Conservation (phyloP, 2,329 filamentous ascomycete genomes). For the Cercospora canescens region DNA sequence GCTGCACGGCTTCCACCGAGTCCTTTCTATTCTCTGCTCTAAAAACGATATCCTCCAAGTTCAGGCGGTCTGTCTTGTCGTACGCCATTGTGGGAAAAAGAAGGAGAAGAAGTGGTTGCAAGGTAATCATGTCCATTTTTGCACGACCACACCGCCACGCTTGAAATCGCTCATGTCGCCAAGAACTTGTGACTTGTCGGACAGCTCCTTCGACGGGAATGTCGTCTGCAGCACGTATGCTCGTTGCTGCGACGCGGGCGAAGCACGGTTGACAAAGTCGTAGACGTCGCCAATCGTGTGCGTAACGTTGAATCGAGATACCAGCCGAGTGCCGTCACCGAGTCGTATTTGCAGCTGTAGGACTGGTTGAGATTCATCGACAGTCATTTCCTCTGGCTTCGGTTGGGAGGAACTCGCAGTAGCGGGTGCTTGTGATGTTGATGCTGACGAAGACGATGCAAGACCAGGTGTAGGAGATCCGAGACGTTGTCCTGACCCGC, state of each 20-base stretch:
- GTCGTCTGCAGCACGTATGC: slow-evolving; percentile 76
- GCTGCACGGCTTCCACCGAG: not conserved
- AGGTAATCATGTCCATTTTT: slow-evolving; percentile 48
- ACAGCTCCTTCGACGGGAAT: slow-evolving; percentile 79
- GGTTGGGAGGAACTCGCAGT: slow-evolving; percentile 37
- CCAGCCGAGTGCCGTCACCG: slow-evolving; percentile 72
- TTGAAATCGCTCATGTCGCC: slow-evolving; percentile 53
- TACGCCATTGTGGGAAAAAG: not conserved
- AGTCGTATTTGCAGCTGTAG: slow-evolving; percentile 75
- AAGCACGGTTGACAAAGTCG: slow-evolving; percentile 68
- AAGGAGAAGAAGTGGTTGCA: not conserved
- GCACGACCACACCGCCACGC: slow-evolving; percentile 56
- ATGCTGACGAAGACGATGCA: slow-evolving; percentile 34
- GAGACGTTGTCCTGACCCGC: slow-evolving; percentile 69
- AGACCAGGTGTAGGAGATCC: slow-evolving; percentile 74
- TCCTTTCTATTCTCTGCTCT: not conserved
- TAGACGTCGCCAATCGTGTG: slow-evolving; percentile 79
- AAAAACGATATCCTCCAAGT: not conserved
- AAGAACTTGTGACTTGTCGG: slow-evolving; percentile 57
- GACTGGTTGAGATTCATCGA: slow-evolving; percentile 68
- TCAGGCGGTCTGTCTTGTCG: not conserved
- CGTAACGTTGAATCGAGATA: slow-evolving; percentile 78
- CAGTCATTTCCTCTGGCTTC: slow-evolving; percentile 46
- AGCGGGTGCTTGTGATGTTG: slow-evolving; percentile 35
- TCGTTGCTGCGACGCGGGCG: slow-evolving; percentile 57